Evolutionary conservation across 164 flowering plant species (phyloP).

Genomic region (Tinospora cordifolia): DNA sequence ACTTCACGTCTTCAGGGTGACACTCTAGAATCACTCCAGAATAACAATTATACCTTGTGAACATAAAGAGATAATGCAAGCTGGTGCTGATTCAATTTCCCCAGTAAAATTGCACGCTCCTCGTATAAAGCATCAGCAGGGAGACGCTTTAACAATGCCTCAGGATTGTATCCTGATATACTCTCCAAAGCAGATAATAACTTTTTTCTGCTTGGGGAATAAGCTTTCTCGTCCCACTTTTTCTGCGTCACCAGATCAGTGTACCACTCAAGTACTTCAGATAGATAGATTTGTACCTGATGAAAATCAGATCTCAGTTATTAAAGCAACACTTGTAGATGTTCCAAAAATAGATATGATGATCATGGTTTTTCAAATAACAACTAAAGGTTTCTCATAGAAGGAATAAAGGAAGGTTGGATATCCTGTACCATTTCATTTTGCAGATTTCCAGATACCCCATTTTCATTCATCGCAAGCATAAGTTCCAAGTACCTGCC

Average conservation of each 20-base stretch:
- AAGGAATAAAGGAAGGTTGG: neutral
- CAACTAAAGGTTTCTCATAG: neutral
- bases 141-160: slow-evolving; percentile 70
- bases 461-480: slow-evolving; percentile 85
- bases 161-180: slow-evolving; percentile 80
- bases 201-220: slow-evolving; percentile 75
- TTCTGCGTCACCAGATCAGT: slow-evolving; percentile 52
- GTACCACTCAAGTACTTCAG: slow-evolving; percentile 90
- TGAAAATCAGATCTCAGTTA: slow-evolving; percentile 2
- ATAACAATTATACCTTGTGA: slow-evolving; percentile 69
- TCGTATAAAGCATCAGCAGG: slow-evolving; percentile 85
- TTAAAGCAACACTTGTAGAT: neutral
- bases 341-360: neutral
- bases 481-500: slow-evolving; percentile 84
- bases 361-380: neutral
- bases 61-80: slow-evolving; percentile 90
- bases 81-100: slow-evolving; percentile 96
- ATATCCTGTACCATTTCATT: slow-evolving; percentile 75
- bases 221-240: slow-evolving; percentile 80
- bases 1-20: neutral
- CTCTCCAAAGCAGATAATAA: slow-evolving; percentile 76
- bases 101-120: slow-evolving; percentile 91
- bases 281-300: slow-evolving; percentile 97
- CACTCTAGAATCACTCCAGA: neutral
- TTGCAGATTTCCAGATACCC: slow-evolving; percentile 83